Evolutionary conservation across 164 flowering plant genomes (phyloP).

Genomic region (Cinnamomum micranthum): DNA sequence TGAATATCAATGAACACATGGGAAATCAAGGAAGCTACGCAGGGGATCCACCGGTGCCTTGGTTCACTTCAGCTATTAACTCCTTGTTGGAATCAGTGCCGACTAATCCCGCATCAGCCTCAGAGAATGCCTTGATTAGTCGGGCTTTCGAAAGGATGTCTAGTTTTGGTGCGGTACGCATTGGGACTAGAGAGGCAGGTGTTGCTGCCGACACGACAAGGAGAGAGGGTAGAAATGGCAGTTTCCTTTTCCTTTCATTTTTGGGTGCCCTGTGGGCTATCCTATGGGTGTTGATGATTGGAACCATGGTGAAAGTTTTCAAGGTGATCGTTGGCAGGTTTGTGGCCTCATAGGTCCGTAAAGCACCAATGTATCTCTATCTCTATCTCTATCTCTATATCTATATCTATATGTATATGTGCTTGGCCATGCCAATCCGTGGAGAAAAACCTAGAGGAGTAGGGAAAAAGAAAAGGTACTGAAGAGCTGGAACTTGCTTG

Average conservation of each 20-base stretch:
- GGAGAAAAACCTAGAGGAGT: no score
- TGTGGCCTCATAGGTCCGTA: slow-evolving; percentile 14
- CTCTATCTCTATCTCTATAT: no score
- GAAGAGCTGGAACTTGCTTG: no score
- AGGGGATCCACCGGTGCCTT: slow-evolving; percentile 27
- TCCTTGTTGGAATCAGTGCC: slow-evolving; percentile 82
- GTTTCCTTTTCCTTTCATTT: slow-evolving; percentile 19
- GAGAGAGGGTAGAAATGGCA: slow-evolving; percentile 22
- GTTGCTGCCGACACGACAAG: slow-evolving; percentile 27
- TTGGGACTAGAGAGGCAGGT: slow-evolving; percentile 26
- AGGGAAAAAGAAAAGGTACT: no score
- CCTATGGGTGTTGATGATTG: slow-evolving; percentile 24
- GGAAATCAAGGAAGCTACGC: slow-evolving; percentile 26
- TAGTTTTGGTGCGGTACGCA: slow-evolving; percentile 62
- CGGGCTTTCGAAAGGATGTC: slow-evolving; percentile 71
- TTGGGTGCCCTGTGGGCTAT: slow-evolving; percentile 26
- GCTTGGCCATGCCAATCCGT: no score
- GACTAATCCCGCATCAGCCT: slow-evolving; percentile 81
- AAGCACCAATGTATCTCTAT: no score
- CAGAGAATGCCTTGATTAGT: slow-evolving; percentile 61
- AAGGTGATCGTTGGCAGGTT: slow-evolving; percentile 17
- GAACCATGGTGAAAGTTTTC: slow-evolving; percentile 17
- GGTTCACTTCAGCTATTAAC: slow-evolving; percentile 63
- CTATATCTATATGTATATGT: no score
- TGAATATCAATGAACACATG: slow-evolving; percentile 21